Base-by-base conservation (phyloP, 2,329 filamentous ascomycete genomes). In the Bertia moriformis region DNA sequence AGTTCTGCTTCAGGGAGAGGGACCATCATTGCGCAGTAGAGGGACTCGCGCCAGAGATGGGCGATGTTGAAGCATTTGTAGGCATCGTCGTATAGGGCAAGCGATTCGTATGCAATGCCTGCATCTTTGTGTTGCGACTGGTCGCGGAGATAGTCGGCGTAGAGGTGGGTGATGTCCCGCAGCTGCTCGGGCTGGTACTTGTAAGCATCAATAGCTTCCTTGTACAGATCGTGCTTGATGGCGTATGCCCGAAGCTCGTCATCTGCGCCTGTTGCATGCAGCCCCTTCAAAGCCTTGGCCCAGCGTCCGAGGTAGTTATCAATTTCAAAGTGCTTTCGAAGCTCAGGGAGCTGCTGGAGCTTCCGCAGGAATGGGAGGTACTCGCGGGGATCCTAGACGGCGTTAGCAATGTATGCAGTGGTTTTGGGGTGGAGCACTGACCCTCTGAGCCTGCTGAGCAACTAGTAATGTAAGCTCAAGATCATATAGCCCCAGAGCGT, bases 341-440 rank as follows among this genome's bases (percentile, higher is more conserved):
- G 57, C 10, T 74, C 67, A 0, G 81, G 61, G 48, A 93, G 69
- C 43, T 78, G 70, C 54, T 95, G 85, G 2, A 98, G 69, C 24
- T 78, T 78, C 52, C 94, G 88, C 38, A 98, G 75, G 53, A 96
- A 96, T 3, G 91, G 91, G 4, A 96, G 72, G 49, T 98, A 98
- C 56, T 98, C 91, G 48, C 87, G 70, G 1, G 91, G 91, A 49
- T 98, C 91, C 53, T 35, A 69, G 24, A 19, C 24, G 39, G 22
- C 4, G 24, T 15, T 15, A 27, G 15, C 18, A 13, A 10, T 12
- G 4, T 39, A 13, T 22, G n/a, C 14, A 15, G 44, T 43, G 43
- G 38, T 20, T 10, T 2, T 18, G 38, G 18, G 14, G 15, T 39
- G 22, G 17, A 12, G 27, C 49, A n/a, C 43, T 55, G 67, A 66